A percentile compares a stretch with the other conserved stretches of the same genome.
These are phyloP conservation scores for Dissophora ornata DNA, from an alignment of 192 early-diverging fungal genomes.

Conservation along the genomic window DNA sequence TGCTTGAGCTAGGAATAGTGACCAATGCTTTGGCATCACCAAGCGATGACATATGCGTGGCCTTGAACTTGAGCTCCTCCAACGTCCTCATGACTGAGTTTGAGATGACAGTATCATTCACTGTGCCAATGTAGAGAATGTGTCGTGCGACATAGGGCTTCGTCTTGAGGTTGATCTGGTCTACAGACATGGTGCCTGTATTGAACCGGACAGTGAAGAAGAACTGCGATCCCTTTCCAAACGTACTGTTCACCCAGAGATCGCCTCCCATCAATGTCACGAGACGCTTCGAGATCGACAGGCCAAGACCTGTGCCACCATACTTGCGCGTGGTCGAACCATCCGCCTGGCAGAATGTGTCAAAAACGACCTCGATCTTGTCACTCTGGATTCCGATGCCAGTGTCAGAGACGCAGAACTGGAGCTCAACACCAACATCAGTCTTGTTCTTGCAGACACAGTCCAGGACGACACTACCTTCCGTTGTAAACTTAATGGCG, in stretches of 20 bases:
- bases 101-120: constrained; percentile 53
- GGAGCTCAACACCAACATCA: constrained; percentile 63
- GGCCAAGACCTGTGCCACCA: constrained; percentile 87
- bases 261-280: constrained; percentile 82
- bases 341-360: constrained; percentile 87
- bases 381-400: constrained; percentile 89
- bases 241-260: constrained; percentile 80
- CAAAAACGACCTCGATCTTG: constrained; percentile 80
- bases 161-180: constrained; percentile 60
- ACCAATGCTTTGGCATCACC: constrained; percentile 62
- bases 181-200: constrained; percentile 46
- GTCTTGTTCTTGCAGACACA: constrained; percentile 53
- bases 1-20: constrained; percentile 31
- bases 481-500: constrained; percentile 87
- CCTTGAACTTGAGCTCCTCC: constrained; percentile 60
- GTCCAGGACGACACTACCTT: constrained; percentile 75
- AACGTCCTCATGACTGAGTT: constrained; percentile 59
- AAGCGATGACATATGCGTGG: constrained; percentile 54
- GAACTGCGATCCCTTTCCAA: constrained; percentile 82
- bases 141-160: constrained; percentile 72
- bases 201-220: constrained; percentile 76
- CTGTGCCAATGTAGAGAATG: constrained; percentile 73
- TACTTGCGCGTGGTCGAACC: constrained; percentile 86
- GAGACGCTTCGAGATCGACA: constrained; percentile 85
- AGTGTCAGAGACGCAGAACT: constrained; percentile 80